Evolutionary conservation across 106 monocot genomes (phyloP).

Genomic region (Allium fistulosum): DNA sequence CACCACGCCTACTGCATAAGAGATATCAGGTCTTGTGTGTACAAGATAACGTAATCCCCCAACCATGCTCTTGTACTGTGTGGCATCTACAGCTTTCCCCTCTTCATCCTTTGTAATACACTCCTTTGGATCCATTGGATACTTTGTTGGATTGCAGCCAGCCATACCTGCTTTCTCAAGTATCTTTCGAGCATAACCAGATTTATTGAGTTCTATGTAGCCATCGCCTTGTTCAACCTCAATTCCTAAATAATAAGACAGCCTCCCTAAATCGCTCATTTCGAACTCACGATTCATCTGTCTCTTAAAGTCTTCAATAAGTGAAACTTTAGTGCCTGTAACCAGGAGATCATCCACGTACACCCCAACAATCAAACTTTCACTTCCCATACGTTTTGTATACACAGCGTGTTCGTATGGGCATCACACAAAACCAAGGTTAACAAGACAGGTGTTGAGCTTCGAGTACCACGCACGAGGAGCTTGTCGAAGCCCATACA

Average conservation of each 20-base stretch:
- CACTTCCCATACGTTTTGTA: neutral
- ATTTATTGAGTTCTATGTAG: neutral
- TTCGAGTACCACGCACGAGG: neutral
- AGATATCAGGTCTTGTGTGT: neutral
- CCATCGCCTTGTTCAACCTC: neutral
- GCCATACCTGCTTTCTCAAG: neutral
- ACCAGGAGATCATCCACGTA: neutral
- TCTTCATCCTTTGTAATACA: neutral
- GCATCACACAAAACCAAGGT: neutral
- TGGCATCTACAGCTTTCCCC: neutral
- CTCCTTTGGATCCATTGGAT: neutral
- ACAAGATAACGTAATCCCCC: neutral
- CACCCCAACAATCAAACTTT: neutral
- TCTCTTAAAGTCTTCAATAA: neutral
- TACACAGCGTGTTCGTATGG: neutral
- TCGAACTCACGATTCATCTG: neutral
- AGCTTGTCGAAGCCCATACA: neutral
- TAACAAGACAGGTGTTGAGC: neutral
- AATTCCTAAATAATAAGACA: neutral
- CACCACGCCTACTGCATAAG: neutral
- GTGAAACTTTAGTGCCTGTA: neutral
- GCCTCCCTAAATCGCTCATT: no score
- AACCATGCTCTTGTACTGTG: neutral
- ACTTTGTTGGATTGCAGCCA: slow-evolving; percentile 2
- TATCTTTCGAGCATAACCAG: neutral